Evolutionary conservation across 2,329 filamentous ascomycete genomes (phyloP).

Genomic region (Penicillium vulpinum): DNA sequence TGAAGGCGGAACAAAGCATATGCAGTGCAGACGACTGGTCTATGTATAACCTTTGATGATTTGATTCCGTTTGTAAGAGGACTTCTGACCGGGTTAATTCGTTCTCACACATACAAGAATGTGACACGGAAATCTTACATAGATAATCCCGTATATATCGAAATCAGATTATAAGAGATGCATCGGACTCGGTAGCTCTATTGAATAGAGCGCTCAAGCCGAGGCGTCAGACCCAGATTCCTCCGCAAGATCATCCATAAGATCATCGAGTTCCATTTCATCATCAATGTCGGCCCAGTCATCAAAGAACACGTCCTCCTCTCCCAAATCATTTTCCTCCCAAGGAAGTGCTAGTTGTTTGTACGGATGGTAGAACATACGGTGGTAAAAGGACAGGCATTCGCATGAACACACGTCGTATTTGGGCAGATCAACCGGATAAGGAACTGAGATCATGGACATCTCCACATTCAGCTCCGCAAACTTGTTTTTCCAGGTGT

Average conservation of each 20-base stretch:
- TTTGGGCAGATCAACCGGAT: not conserved
- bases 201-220: not conserved
- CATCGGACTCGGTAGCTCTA: not conserved
- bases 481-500: conserved; percentile 5
- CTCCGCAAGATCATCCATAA: not conserved
- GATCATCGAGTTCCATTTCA: not conserved
- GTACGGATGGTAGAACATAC: not conserved
- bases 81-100: not conserved
- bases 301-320: conserved; percentile 1
- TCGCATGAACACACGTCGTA: conserved; percentile 10
- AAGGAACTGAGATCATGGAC: not conserved
- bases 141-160: not conserved
- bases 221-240: not conserved
- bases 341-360: not conserved
- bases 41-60: not conserved
- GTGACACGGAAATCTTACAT: not conserved
- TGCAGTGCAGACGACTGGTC: too few relatives aligned
- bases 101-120: not conserved
- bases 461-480: conserved; percentile 1
- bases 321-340: not conserved
- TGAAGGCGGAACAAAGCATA: too few relatives aligned
- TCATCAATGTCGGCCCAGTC: conserved; percentile 7
- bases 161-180: not conserved
- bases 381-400: conserved; percentile 8
- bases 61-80: not conserved